Evolutionary conservation across 1,284 basidiomycete species (phyloP), one percentile per base, ranked within the genome.

Genomic region (Ustilago tritici): DNA sequence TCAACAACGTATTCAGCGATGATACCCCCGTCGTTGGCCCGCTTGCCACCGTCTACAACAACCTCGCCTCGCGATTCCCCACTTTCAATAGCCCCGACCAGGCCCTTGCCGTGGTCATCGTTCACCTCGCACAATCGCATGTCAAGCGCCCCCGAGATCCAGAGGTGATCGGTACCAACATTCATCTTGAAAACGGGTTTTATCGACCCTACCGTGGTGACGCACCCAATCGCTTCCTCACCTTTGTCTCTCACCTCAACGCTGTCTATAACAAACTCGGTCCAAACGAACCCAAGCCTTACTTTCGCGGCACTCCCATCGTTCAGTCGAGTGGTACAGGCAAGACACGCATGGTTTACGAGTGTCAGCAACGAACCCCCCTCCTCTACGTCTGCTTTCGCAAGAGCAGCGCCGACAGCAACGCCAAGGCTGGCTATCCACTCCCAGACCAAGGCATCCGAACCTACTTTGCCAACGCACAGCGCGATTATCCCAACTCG

Each of bases 161-260:
- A 40, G 38, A 40, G 15, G 38, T 40, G 38, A 11, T 17, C 15
- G 4, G 38, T 40, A 10, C 38, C 38, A 90, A 91, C 23, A 15
- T 19, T 34, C 12, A 15, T 41, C 40, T 41, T 7, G 17, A 12
- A 15, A 15, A 7, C 40, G 2, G 17, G 15, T 41, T 41, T 15
- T 12, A 17, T 41, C 15, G 40, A 6, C 40, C 7, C 40, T 41
- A 41, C 17, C 4, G 15, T 14, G 40, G 40, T 12, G 40, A 41
- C 17, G 15, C 40, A 41, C 40, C 40, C 7, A 11, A 15, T 17
- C 40, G 4, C 11, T 41, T 41, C 40, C 40, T 41, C 40, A 41
- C 12, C 40, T 41, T 41, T 41, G 40, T 41, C 40, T 15, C 40
- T 17, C 12, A 41, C 6, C 40, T 41, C 40, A 41, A 41, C 2